A percentile compares a stretch with the other conserved stretches of the same genome.
These are phyloP conservation scores for Fomitopsis betulina DNA, from an alignment of 1,284 basidiomycete genomes.

Conservation along the genomic window DNA sequence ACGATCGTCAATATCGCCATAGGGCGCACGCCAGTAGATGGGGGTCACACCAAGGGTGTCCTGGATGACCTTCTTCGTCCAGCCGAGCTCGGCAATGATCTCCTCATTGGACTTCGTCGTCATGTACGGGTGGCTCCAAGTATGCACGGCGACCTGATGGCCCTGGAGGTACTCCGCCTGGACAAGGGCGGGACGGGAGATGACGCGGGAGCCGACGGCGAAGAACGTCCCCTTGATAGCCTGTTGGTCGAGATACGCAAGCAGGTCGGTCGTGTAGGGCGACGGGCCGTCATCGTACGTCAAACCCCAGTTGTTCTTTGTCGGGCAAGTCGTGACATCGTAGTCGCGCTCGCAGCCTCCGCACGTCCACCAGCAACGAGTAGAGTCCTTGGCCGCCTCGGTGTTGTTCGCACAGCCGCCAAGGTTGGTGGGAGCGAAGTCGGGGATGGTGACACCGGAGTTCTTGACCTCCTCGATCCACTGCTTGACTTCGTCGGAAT, in stretches of 20 bases:
- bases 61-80: slow-evolving; percentile 82
- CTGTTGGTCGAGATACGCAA: slow-evolving; percentile 62
- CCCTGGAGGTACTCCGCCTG: slow-evolving; percentile 70
- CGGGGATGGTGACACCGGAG: slow-evolving; percentile 53
- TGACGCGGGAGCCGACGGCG: slow-evolving; percentile 75
- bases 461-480: slow-evolving; percentile 64
- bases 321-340: slow-evolving; percentile 73
- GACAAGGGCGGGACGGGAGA: slow-evolving; percentile 55
- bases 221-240: slow-evolving; percentile 84
- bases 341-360: slow-evolving; percentile 65
- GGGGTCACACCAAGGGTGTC: slow-evolving; percentile 73
- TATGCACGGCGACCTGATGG: slow-evolving; percentile 72
- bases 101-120: slow-evolving; percentile 80
- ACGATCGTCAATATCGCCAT: slow-evolving; percentile 73
- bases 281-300: slow-evolving; percentile 79
- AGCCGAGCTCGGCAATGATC: slow-evolving; percentile 86
- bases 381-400: slow-evolving; percentile 46
- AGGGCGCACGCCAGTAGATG: slow-evolving; percentile 62
- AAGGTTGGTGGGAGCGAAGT: slow-evolving; percentile 40
- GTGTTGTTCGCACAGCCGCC: slow-evolving; percentile 67
- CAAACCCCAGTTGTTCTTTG: slow-evolving; percentile 67
- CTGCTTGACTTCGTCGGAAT: slow-evolving; percentile 65
- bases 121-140: slow-evolving; percentile 64
- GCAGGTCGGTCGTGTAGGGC: slow-evolving; percentile 71
- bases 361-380: slow-evolving; percentile 86